A percentile compares a stretch with the other conserved stretches of the same genome.
Conservation (phyloP, 305 asterid genomes). For the Solanum hybrid region DNA sequence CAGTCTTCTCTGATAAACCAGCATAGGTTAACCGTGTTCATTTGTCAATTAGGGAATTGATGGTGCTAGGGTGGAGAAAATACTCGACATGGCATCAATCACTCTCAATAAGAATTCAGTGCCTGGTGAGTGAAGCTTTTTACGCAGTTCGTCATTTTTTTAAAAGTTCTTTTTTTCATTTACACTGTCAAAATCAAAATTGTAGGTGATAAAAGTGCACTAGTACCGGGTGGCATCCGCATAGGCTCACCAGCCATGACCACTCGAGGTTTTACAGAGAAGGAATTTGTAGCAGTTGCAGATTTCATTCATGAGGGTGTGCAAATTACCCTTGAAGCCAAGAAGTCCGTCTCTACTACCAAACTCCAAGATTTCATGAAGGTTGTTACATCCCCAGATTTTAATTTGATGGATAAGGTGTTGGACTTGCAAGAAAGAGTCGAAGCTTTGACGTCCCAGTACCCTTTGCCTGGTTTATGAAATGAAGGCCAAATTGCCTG, state of each 20-base stretch:
- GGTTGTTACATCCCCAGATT: slow-evolving; percentile 48
- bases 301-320: slow-evolving; percentile 90
- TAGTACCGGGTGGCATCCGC: slow-evolving; percentile 96
- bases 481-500: not conserved
- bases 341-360: slow-evolving; percentile 52
- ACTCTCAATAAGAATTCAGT: slow-evolving; percentile 93
- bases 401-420: slow-evolving; percentile 45
- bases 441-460: slow-evolving; percentile 62
- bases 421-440: slow-evolving; percentile 52
- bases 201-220: slow-evolving; percentile 84
- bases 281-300: slow-evolving; percentile 56
- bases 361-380: slow-evolving; percentile 84
- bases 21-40: not conserved
- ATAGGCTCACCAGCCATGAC: slow-evolving; percentile 98
- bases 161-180: not conserved
- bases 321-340: slow-evolving; percentile 66
- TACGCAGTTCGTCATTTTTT: not conserved
- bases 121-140: slow-evolving; percentile 47
- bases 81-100: slow-evolving; percentile 92
- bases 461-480: slow-evolving; percentile 83
- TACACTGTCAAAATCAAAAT: not conserved
- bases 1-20: not conserved
- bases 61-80: slow-evolving; percentile 93
- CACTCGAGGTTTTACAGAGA: slow-evolving; percentile 67
- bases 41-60: slow-evolving; percentile 53